Percentiles rank a stretch among this genome's conserved stretches.
Evolutionary conservation across 345 rosid species (phyloP).

Genomic region (Sisymbrium altissimum): DNA sequence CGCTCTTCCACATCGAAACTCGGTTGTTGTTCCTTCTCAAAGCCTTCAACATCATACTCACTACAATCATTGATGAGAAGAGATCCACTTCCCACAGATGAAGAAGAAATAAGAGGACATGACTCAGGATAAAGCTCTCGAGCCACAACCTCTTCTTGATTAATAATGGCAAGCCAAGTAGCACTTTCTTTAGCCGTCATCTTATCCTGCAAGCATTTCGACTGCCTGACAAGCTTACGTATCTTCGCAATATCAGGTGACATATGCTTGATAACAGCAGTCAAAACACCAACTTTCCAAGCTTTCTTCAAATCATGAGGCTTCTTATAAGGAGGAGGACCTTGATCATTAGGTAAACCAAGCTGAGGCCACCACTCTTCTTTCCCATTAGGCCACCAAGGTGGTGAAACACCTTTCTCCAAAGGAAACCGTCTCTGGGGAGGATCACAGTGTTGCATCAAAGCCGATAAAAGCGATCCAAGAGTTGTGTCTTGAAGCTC

Average conservation of each 20-base stretch:
- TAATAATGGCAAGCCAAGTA: conserved; percentile 69
- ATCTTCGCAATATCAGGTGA: conserved; percentile 73
- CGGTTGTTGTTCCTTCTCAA: conserved; percentile 40
- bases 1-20: conserved; percentile 40
- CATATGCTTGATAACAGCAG: conserved; percentile 83
- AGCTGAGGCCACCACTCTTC: conserved; percentile 84
- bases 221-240: conserved; percentile 77
- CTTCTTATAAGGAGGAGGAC: conserved; percentile 81
- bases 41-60: conserved; percentile 72
- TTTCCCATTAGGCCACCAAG: conserved; percentile 82
- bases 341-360: conserved; percentile 59
- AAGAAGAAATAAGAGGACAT: conserved; percentile 38
- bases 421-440: conserved; percentile 80
- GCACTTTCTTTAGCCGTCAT: conserved; percentile 93
- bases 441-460: conserved; percentile 88
- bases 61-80: conserved; percentile 48
- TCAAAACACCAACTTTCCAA: conserved; percentile 75
- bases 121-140: conserved; percentile 61
- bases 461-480: conserved; percentile 73
- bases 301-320: conserved; percentile 90
- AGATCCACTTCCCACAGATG: conserved; percentile 51
- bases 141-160: conserved; percentile 66
- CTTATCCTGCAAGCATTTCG: conserved; percentile 83
- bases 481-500: conserved; percentile 86
- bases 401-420: conserved; percentile 80